A percentile compares a stretch with the other conserved stretches of the same genome.
Conservation (phyloP, 148 eudicot species). For the Silene uniflora region DNA sequence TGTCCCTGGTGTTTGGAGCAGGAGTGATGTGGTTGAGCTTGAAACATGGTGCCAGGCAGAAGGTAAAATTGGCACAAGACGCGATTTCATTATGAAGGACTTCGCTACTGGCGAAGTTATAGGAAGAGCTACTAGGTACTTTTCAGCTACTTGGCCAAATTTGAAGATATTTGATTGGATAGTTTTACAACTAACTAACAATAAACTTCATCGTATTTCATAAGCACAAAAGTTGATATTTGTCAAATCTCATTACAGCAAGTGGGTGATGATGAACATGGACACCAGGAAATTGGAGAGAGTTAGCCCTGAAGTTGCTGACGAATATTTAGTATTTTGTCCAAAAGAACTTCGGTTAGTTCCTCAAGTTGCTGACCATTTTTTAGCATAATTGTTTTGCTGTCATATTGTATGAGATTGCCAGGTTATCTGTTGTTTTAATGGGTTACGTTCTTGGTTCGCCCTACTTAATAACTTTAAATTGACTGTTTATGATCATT, state of each 20-base stretch:
- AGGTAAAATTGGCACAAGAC: constrained; percentile 90
- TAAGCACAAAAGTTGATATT: not conserved
- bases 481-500: not conserved
- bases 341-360: constrained; percentile 66
- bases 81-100: constrained; percentile 90
- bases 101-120: constrained; percentile 75
- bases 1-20: constrained; percentile 26
- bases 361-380: no score
- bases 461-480: not conserved
- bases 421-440: not conserved
- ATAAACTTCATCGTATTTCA: not conserved
- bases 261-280: constrained; percentile 98
- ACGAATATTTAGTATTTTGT: constrained; percentile 54
- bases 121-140: constrained; percentile 91
- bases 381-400: not conserved
- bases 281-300: constrained; percentile 84
- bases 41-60: constrained; percentile 99
- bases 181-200: not conserved
- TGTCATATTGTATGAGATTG: not conserved
- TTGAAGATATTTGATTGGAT: not conserved
- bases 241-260: constrained; percentile 44
- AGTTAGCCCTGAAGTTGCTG: constrained; percentile 68
- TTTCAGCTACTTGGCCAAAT: not conserved
- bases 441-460: not conserved
- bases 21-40: constrained; percentile 94